These are phyloP conservation scores for Phialophora tarda DNA, from an alignment of 2,329 filamentous ascomycete genomes.

Conservation along the genomic window DNA sequence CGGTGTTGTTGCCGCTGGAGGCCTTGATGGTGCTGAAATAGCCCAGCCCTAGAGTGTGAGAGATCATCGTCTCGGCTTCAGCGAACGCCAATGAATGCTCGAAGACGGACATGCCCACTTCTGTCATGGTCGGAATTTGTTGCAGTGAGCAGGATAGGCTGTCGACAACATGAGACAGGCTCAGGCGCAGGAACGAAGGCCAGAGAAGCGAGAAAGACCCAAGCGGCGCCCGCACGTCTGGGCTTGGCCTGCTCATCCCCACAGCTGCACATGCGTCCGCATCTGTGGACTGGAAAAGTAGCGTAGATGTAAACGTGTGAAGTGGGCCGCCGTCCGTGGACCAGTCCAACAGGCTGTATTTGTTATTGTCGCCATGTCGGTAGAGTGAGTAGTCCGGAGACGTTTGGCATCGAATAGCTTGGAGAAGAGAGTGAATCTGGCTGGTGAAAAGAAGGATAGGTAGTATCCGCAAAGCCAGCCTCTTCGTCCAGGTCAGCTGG, in stretches of 20 bases:
- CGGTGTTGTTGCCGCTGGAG: slow-evolving; percentile 15
- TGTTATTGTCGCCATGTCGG: slow-evolving; percentile 71
- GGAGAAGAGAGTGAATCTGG: slow-evolving; percentile 73
- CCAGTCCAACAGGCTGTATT: slow-evolving; percentile 71
- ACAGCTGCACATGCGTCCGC: slow-evolving; percentile 75
- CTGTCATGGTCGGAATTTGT: slow-evolving; percentile 76
- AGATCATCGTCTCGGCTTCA: slow-evolving; percentile 88
- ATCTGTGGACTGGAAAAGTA: slow-evolving; percentile 77
- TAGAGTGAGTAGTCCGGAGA: slow-evolving; percentile 72
- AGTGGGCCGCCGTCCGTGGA: slow-evolving; percentile 71
- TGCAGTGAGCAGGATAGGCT: slow-evolving; percentile 86
- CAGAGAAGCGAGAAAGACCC: slow-evolving; percentile 75
- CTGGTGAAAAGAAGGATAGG: slow-evolving; percentile 72
- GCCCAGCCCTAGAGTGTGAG: slow-evolving; percentile 76
- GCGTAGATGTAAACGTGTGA: slow-evolving; percentile 71
- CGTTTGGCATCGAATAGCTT: slow-evolving; percentile 91
- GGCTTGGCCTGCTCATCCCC: slow-evolving; percentile 67
- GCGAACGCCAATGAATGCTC: slow-evolving; percentile 96
- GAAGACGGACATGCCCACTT: slow-evolving; percentile 95
- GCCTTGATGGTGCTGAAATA: slow-evolving; percentile 61
- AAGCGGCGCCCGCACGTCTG: slow-evolving; percentile 62
- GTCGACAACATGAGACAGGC: slow-evolving; percentile 83
- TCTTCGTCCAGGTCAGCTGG: slow-evolving; percentile 73
- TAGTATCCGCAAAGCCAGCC: slow-evolving; percentile 70
- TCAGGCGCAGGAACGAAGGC: slow-evolving; percentile 59